phyloP scores from a whole-genome alignment of 768 basidiomycete genomes.

The Russula virescens region DNA sequence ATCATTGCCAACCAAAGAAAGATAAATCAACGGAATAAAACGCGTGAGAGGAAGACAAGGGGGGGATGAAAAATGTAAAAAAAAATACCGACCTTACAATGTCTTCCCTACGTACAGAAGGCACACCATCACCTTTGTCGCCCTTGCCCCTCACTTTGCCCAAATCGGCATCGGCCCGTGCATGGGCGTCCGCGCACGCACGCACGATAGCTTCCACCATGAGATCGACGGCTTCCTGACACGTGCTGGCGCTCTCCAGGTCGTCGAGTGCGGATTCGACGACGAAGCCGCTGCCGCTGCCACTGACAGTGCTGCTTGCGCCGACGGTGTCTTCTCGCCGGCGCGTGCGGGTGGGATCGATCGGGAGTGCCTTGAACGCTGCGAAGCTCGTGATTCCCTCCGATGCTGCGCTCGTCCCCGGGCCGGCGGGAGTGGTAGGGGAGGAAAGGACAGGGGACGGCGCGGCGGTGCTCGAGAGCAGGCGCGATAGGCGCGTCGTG shows the following conservation, averaged over 20 bases:
- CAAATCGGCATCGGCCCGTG: constrained; percentile 26
- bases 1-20: constrained; percentile 10
- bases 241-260: constrained; percentile 54
- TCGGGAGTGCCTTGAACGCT: constrained; percentile 75
- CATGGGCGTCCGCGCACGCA: constrained; percentile 62
- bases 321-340: constrained; percentile 30
- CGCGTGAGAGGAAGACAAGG: background rate
- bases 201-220: constrained; percentile 65
- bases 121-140: constrained; percentile 25
- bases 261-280: constrained; percentile 50
- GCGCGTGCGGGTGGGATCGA: constrained; percentile 49
- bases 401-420: background rate
- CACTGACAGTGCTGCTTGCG: too few species aligned
- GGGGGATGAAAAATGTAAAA: constrained; percentile 7
- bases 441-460: constrained; percentile 14
- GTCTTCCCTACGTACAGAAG: constrained; percentile 59
- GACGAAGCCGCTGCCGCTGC: constrained; percentile 40
- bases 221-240: constrained; percentile 69
- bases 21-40: constrained; percentile 4
- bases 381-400: constrained; percentile 44
- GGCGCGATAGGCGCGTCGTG: constrained; percentile 28
- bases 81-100: constrained; percentile 62
- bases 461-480: constrained; percentile 36
- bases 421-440: too few species aligned
- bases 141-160: background rate